A percentile compares a stretch with the other conserved stretches of the same genome.
Conservation (phyloP, 2,329 filamentous ascomycete species). For the Herpomyces periplanetae region DNA sequence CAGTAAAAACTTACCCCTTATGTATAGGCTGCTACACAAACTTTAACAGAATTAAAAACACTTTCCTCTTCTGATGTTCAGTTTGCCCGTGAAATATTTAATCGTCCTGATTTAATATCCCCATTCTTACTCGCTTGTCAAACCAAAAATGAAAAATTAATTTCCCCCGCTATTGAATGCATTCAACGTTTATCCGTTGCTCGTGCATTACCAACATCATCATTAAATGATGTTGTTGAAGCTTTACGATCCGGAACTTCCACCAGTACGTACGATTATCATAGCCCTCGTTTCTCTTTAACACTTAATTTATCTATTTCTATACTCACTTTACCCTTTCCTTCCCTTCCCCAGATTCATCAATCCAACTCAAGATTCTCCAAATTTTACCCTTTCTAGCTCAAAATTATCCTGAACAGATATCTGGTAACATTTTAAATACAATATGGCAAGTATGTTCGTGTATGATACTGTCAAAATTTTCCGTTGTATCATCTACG, state of each 20-base stretch:
- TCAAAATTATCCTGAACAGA: slow-evolving; percentile 49
- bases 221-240: slow-evolving; percentile 50
- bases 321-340: slow-evolving; percentile 4
- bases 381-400: slow-evolving; percentile 60
- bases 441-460: slow-evolving; percentile 65
- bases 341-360: slow-evolving; percentile 17
- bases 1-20: no score
- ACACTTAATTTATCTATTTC: slow-evolving; percentile 1
- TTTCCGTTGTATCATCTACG: slow-evolving; percentile 69
- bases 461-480: slow-evolving; percentile 59
- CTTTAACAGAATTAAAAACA: no score
- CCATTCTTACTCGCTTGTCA: slow-evolving; percentile 77
- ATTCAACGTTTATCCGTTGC: slow-evolving; percentile 57
- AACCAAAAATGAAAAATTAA: slow-evolving; percentile 64
- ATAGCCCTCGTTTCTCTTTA: slow-evolving; percentile 1
- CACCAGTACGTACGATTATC: slow-evolving; percentile 14
- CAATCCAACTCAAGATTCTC: slow-evolving; percentile 73
- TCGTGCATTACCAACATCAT: slow-evolving; percentile 32
- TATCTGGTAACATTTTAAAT: slow-evolving; percentile 42
- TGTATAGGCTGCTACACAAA: no score
- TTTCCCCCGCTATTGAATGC: slow-evolving; percentile 47
- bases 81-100: no score
- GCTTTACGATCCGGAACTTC: slow-evolving; percentile 44
- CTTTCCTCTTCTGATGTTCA: no score
- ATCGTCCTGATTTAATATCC: slow-evolving; percentile 47